phyloP scores from a whole-genome alignment of 2,329 filamentous ascomycete genomes.

The Rhynchosporium agropyri region DNA sequence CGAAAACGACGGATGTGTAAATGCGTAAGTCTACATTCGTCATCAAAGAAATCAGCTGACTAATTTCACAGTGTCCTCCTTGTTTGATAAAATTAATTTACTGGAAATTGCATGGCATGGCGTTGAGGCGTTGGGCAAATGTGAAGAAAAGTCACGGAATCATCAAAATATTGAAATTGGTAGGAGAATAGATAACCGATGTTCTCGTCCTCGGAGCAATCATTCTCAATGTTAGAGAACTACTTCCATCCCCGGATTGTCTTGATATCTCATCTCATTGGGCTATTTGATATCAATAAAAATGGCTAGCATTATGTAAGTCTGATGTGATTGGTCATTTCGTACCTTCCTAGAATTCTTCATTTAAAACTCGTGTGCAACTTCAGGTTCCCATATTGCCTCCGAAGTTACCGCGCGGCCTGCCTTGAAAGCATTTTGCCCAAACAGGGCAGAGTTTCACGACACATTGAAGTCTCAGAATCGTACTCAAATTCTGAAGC shows the following conservation, averaged over 20 bases:
- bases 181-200: constrained; percentile 10
- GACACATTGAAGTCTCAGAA: not conserved
- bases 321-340: constrained; percentile 13
- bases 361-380: constrained; percentile 1
- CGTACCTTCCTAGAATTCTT: constrained; percentile 13
- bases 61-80: constrained; percentile 32
- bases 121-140: constrained; percentile 24
- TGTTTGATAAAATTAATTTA: constrained; percentile 28
- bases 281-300: too few relatives aligned
- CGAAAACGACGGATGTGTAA: constrained; percentile 34
- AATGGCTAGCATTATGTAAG: constrained; percentile 8
- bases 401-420: not conserved
- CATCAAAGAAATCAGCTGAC: not conserved
- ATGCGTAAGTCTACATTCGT: constrained; percentile 28
- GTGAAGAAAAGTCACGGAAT: constrained; percentile 4
- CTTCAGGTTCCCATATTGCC: not conserved
- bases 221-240: not conserved
- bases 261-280: too few relatives aligned
- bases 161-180: not conserved
- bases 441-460: not conserved
- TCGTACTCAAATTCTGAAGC: not conserved
- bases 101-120: constrained; percentile 28
- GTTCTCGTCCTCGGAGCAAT: not conserved
- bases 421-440: not conserved
- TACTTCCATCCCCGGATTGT: not conserved